These are phyloP conservation scores for Serendipita sp. DNA, from an alignment of 768 basidiomycete genomes.

Conservation along the genomic window DNA sequence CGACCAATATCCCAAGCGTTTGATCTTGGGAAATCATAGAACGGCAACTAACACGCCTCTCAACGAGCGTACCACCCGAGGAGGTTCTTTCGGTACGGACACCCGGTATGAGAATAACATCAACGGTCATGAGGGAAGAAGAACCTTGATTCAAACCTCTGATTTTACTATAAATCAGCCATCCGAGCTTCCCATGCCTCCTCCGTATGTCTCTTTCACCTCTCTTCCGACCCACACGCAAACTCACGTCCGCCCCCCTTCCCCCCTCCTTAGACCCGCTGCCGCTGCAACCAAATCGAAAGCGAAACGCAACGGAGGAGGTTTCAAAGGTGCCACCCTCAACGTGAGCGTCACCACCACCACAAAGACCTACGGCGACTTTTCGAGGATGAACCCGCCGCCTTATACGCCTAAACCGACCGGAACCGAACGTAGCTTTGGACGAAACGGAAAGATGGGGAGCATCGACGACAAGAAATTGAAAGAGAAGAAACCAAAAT, in stretches of 20 bases:
- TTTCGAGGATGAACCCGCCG: background rate
- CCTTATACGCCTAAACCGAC: slow-evolving; percentile 1
- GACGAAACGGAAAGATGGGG: background rate
- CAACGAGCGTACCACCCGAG: background rate
- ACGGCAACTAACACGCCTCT: too few relatives aligned
- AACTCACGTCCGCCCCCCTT: background rate
- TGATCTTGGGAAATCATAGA: too few relatives aligned
- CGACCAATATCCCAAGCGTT: too few relatives aligned
- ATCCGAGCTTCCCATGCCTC: background rate
- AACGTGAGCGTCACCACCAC: slow-evolving; percentile 3
- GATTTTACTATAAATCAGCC: background rate
- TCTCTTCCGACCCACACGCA: background rate
- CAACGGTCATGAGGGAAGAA: background rate
- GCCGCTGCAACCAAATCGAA: background rate
- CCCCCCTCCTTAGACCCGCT: too few relatives aligned
- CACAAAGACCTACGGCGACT: slow-evolving; percentile 1
- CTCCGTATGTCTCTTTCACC: background rate
- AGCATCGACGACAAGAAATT: background rate
- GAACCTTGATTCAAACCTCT: background rate
- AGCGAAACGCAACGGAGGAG: background rate
- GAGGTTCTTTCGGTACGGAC: background rate
- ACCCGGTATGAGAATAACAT: background rate
- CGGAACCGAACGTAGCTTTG: slow-evolving; percentile 2
- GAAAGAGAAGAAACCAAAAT: background rate
- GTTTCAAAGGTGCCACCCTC: background rate